Base-by-base conservation (phyloP, 768 basidiomycete species). In the Termitomyces sp. region DNA sequence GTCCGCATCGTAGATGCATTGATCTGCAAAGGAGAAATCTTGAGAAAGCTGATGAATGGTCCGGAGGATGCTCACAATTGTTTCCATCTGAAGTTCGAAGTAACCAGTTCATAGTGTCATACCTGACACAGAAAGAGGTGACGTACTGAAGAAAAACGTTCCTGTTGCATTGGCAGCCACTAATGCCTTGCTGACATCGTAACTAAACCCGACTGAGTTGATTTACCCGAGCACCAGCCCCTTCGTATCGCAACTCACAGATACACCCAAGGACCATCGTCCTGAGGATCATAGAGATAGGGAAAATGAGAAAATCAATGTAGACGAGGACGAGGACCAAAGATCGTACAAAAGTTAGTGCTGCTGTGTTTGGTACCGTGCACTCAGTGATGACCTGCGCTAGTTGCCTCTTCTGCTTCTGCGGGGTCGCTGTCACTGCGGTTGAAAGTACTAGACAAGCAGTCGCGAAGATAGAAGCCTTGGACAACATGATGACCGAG, bases 91-190 rank as follows among this genome's bases (percentile, higher is more conserved):
- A 10, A 50, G 4, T 26, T 41, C 33, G 18, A 15, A 7, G 8
- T 24, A 22, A 44, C 20, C 55, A 13, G 12, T 24, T 34, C 4
- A 39, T 20, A 39, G 15, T 48, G 31, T 31, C 16, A 29, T 36
- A 12, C 13, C 8, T 56, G 15, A 20, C 31, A 28, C 29, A n/a
- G n/a, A n/a, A 7, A 31, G 24, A 28, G 26, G 45, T 22, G 29
- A 69, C 75, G n/a, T 62, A 76, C 75, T 76, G 62, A 75, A 72
- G 70, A 78, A 79, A 63, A 79, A 79, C 0, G 78, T 78, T 6
- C 72, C 78, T 9, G 67, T 75, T 7, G 72, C 73, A 42, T 69
- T 70, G 41, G 69, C 71, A 13, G 65, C 67, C 7, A 63, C 62
- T 16, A 77, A 66, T 9, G 73, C 68, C 34, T 76, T 69, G 60